These are phyloP conservation scores for Begonia masoniana DNA, from an alignment of 306 rosid genomes.

Conservation along the genomic window DNA sequence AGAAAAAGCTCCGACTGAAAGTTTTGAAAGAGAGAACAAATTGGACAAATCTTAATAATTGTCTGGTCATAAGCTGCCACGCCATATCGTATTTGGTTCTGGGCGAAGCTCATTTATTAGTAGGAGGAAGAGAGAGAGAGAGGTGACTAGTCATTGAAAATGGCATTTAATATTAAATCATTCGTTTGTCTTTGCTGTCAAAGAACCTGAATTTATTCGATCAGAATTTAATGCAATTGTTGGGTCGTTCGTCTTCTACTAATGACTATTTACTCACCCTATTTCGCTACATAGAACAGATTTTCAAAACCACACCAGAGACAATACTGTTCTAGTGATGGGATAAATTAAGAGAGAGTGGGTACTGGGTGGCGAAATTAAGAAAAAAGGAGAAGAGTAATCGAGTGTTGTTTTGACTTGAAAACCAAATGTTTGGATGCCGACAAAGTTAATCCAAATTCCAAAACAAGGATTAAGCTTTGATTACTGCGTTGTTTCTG, in stretches of 20 bases:
- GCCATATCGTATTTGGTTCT: too few relatives aligned
- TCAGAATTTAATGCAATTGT: constrained; percentile 4
- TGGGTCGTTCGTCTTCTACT: not conserved
- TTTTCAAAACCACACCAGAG: too few relatives aligned
- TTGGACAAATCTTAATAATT: too few relatives aligned
- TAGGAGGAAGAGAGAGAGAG: not conserved
- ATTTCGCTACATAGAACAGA: not conserved
- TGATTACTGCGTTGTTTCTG: not conserved
- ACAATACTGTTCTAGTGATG: too few relatives aligned
- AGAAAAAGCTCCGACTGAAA: too few relatives aligned
- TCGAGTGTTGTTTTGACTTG: not conserved
- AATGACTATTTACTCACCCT: not conserved
- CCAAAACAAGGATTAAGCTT: not conserved
- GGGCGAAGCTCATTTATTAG: not conserved
- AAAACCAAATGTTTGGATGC: constrained; percentile 7
- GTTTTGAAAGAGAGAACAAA: too few relatives aligned
- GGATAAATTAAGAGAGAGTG: too few relatives aligned
- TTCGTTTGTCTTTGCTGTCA: constrained; percentile 6
- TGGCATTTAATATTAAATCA: constrained; percentile 3
- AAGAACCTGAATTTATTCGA: constrained; percentile 17
- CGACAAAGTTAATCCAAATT: constrained; percentile 15
- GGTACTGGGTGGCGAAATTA: too few relatives aligned
- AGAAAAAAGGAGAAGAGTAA: too few relatives aligned
- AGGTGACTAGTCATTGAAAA: constrained; percentile 16
- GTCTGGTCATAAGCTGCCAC: too few relatives aligned